A percentile compares a stretch with the other conserved stretches of the same genome.
These are phyloP conservation scores for Backusella westeae DNA, from an alignment of 192 early-diverging fungal genomes.

Conservation along the genomic window DNA sequence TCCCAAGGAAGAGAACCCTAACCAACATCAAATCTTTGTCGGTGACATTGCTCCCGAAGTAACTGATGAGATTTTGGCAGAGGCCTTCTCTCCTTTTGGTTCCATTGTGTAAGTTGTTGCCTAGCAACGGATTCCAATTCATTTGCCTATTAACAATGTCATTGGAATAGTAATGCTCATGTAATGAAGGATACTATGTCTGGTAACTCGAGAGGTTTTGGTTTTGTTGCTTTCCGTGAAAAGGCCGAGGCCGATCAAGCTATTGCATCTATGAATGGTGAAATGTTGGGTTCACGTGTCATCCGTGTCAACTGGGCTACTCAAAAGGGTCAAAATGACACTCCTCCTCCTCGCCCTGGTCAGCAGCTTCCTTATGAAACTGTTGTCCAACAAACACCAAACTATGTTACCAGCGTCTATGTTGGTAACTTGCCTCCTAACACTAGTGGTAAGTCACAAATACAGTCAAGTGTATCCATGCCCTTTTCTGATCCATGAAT, in stretches of 20 bases:
- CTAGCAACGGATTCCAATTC: background rate
- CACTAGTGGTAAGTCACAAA: conserved; percentile 59
- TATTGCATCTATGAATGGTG: conserved; percentile 81
- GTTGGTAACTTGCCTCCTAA: conserved; percentile 83
- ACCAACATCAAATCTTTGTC: conserved; percentile 85
- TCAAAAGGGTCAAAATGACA: conserved; percentile 53
- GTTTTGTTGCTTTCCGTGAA: conserved; percentile 89
- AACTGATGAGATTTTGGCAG: conserved; percentile 73
- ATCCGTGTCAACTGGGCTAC: conserved; percentile 94
- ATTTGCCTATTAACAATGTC: too few species aligned
- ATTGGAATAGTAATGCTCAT: conserved; percentile 65
- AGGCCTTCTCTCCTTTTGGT: conserved; percentile 74
- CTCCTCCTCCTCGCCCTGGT: conserved; percentile 12
- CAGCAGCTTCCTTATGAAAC: conserved; percentile 56
- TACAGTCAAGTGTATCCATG: background rate
- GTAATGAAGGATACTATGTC: conserved; percentile 91
- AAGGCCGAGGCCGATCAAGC: conserved; percentile 84
- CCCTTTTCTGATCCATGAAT: background rate
- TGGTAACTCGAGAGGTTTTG: conserved; percentile 88
- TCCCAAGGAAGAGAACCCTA: conserved; percentile 30
- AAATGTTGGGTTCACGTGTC: conserved; percentile 80
- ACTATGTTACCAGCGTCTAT: conserved; percentile 85
- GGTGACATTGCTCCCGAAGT: conserved; percentile 89
- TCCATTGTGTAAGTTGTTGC: conserved; percentile 60
- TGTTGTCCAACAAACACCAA: conserved; percentile 69